These are phyloP conservation scores for Sugiyamaella americana DNA, from an alignment of 805 yeast species.

Conservation along the genomic window DNA sequence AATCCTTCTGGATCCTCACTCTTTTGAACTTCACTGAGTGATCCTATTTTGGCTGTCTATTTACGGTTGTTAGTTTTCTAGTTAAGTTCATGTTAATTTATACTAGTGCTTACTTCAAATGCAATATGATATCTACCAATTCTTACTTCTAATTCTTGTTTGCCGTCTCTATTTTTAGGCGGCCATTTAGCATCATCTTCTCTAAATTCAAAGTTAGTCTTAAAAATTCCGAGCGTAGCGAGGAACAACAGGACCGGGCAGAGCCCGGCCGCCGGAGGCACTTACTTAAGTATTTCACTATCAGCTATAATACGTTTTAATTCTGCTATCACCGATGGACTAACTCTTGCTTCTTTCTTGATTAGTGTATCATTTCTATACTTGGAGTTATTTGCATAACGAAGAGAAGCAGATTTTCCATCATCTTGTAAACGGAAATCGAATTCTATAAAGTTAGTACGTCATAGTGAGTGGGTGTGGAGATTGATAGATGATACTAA, in stretches of 20 bases:
- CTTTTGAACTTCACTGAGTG: constrained; percentile 35
- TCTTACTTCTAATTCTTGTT: constrained; percentile 38
- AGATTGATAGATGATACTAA: constrained; percentile 11
- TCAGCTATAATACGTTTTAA: constrained; percentile 33
- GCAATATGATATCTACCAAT: constrained; percentile 32
- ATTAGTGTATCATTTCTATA: constrained; percentile 40
- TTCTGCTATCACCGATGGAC: constrained; percentile 33
- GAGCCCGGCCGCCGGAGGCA: background rate
- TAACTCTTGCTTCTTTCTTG: constrained; percentile 35
- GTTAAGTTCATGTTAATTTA: background rate
- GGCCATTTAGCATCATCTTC: constrained; percentile 42
- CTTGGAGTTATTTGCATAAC: constrained; percentile 44
- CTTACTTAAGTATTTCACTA: constrained; percentile 36
- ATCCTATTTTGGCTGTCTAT: constrained; percentile 36
- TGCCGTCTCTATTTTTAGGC: constrained; percentile 35
- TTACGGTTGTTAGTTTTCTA: background rate
- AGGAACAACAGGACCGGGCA: background rate
- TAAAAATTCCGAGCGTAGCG: too few relatives aligned
- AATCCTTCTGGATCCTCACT: constrained; percentile 42
- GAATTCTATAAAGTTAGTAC: constrained; percentile 27
- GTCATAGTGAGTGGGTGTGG: background rate
- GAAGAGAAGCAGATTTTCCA: constrained; percentile 30
- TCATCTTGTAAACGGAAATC: constrained; percentile 30
- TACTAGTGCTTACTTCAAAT: constrained; percentile 27
- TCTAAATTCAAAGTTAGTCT: constrained; percentile 16